Percentiles rank a stretch among this genome's conserved stretches.
phyloP scores from a whole-genome alignment of 768 basidiomycete species.

The Boletus patriciae region DNA sequence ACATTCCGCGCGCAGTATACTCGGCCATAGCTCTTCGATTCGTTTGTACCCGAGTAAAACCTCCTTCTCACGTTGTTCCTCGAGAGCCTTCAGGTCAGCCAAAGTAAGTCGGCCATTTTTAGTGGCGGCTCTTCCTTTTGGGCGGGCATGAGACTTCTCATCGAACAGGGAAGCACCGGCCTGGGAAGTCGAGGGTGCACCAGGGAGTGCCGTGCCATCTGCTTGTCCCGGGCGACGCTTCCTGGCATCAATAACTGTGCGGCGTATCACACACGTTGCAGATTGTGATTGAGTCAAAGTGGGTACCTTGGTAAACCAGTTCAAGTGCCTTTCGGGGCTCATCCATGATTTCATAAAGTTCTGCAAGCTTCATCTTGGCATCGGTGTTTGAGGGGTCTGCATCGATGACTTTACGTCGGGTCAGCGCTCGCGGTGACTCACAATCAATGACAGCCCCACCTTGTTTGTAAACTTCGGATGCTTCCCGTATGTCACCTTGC shows the following conservation, averaged over 20 bases:
- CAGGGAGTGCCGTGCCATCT: conserved; percentile 14
- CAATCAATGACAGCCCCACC: conserved; percentile 42
- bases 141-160: conserved; percentile 46
- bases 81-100: conserved; percentile 61
- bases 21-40: conserved; percentile 62
- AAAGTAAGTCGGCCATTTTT: conserved; percentile 48
- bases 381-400: conserved; percentile 77
- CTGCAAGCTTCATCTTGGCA: conserved; percentile 86
- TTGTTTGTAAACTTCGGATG: conserved; percentile 81
- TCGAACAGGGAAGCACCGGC: conserved; percentile 59
- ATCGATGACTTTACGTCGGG: conserved; percentile 53
- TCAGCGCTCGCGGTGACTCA: conserved; percentile 20
- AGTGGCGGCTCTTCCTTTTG: conserved; percentile 32
- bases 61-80: conserved; percentile 65
- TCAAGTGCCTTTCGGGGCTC: conserved; percentile 80
- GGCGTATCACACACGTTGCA: conserved; percentile 64
- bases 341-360: conserved; percentile 82
- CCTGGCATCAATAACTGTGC: conserved; percentile 58
- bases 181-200: conserved; percentile 16
- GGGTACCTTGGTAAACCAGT: conserved; percentile 59
- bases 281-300: no score
- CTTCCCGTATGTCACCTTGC: conserved; percentile 71
- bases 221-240: conserved; percentile 43
- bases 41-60: conserved; percentile 57
- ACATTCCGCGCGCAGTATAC: conserved; percentile 43